Conservation (phyloP, 2,329 filamentous ascomycete genomes). For the Phyllachora maydis region DNA sequence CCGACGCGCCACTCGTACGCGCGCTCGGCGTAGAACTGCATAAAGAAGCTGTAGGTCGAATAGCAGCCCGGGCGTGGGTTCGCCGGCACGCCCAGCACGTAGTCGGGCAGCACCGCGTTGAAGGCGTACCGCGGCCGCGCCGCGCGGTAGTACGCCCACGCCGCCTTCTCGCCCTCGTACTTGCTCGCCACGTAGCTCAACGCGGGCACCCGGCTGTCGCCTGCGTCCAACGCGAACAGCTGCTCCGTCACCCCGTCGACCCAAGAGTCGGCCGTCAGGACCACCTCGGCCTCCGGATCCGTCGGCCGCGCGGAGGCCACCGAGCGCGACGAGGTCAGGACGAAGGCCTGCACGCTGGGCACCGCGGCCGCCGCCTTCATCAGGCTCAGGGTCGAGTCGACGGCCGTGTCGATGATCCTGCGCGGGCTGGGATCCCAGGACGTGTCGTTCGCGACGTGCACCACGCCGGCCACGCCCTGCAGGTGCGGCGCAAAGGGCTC, state of each 20-base stretch:
- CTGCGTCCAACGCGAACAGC: not conserved
- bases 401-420: not conserved
- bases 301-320: not conserved
- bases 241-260: not conserved
- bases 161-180: conserved; percentile 1
- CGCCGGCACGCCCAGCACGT: not conserved
- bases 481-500: not conserved
- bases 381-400: not conserved
- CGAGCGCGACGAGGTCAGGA: not conserved
- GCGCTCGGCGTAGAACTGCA: conserved; percentile 1
- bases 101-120: conserved; percentile 1
- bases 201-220: not conserved
- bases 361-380: not conserved
- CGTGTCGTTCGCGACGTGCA: not conserved
- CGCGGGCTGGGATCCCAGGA: not conserved
- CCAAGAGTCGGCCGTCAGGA: not conserved
- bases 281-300: not conserved
- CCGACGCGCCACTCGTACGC: not conserved
- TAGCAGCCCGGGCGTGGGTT: not conserved
- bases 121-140: conserved; percentile 1
- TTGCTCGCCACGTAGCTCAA: not conserved
- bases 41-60: not conserved
- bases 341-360: not conserved
- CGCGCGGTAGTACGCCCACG: not conserved
- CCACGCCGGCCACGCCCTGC: not conserved